Base-by-base conservation (phyloP, 1,139 yeast species). In the Zygosaccharomyces pseudobailii region DNA sequence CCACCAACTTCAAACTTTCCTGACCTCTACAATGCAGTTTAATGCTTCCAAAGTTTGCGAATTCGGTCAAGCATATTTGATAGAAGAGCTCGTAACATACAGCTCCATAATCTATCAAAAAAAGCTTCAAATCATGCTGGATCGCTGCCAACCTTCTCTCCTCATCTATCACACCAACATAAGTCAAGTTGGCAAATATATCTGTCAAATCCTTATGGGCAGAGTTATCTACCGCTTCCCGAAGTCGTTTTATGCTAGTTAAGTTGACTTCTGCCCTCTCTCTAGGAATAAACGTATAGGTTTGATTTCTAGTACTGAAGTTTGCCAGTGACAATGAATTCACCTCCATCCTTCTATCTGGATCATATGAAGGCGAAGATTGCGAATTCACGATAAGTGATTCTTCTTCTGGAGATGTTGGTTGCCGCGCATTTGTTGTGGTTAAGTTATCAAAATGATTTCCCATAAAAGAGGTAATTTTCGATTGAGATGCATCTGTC, bases 101-200 rank as follows among this genome's bases (percentile, higher is more conserved):
- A 0, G 86, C 74, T 0, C 85, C 88, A 64, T 89, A 92, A 64
- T 92, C 97, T 35, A 94, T 81, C 20, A 92, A 67, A 61, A 77
- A 85, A 30, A 92, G 71, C 49, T 80, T 80, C 8, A 90, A 84
- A 53, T 85, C 96, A 59, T 82, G 78, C 61, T 94, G 99, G 44
- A 92, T 73, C 21, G 96, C 86, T 13, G 86, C 82, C 17, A 92
- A 68, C 34, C 97, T 71, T 53, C 80, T 76, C 4, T 66, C 62
- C 23, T 76, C 78, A 63, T 90, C 97, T 1, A 87, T 92, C 4
- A 92, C 70, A 0, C 99, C 98, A 7, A 92, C 83, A 61, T 77
- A 88, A 0, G 84, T 79, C 44, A 86, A 79, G 49, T 85, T 80
- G 19, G 83, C 76, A 63, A 92, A 80, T 0, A 87, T 68, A 37